These are phyloP conservation scores for Pichia sp. DNA, from an alignment of 1,139 yeast species.

Conservation along the genomic window DNA sequence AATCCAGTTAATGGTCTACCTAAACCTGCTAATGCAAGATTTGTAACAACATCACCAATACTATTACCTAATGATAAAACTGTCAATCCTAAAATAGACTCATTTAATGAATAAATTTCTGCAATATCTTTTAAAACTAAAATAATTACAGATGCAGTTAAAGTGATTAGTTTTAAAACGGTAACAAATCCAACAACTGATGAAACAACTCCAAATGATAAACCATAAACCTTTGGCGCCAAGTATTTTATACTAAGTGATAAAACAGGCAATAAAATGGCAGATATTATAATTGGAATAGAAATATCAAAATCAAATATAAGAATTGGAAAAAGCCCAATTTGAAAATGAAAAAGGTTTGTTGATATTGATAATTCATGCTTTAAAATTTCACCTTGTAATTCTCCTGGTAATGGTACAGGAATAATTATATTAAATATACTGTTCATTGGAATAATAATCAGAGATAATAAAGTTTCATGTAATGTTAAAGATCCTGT, in stretches of 20 bases:
- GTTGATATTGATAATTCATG: constrained; percentile 17
- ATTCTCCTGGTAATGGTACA: constrained; percentile 20
- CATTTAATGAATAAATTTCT: constrained; percentile 26
- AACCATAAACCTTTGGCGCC: constrained; percentile 8
- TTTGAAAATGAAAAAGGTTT: constrained; percentile 23
- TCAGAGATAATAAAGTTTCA: constrained; percentile 20
- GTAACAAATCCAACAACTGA: constrained; percentile 26
- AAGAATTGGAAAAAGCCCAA: constrained; percentile 21
- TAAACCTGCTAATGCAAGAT: constrained; percentile 45
- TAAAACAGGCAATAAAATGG: constrained; percentile 4
- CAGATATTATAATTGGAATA: background rate
- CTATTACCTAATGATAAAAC: constrained; percentile 53
- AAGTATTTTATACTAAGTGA: constrained; percentile 10
- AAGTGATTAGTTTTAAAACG: constrained; percentile 27
- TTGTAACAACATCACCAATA: constrained; percentile 50
- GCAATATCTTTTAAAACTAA: constrained; percentile 26
- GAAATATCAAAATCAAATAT: constrained; percentile 14
- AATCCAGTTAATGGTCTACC: constrained; percentile 54
- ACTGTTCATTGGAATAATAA: constrained; percentile 23
- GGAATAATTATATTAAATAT: constrained; percentile 26
- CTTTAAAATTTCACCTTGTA: constrained; percentile 12
- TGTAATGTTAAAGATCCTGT: constrained; percentile 9
- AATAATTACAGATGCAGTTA: constrained; percentile 27
- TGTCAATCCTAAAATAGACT: constrained; percentile 40
- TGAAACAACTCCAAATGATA: constrained; percentile 6